Conservation (phyloP, 1,284 basidiomycete species). For the Heterobasidion occidentale region DNA sequence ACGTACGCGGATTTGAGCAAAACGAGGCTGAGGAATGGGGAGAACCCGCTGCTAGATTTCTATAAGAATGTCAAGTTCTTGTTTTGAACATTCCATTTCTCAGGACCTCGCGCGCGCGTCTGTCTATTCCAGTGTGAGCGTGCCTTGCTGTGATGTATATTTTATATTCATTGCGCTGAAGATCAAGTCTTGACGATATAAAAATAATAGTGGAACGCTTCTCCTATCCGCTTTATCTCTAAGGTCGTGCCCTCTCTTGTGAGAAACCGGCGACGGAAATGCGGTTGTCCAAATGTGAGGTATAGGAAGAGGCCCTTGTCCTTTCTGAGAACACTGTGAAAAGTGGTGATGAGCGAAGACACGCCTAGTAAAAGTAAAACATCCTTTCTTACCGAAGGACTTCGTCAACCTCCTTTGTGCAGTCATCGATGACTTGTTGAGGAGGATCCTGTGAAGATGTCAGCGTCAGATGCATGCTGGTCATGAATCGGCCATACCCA, state of each 20-base stretch:
- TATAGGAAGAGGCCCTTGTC: slow-evolving; percentile 68
- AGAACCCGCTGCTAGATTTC: slow-evolving; percentile 82
- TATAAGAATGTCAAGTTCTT: slow-evolving; percentile 89
- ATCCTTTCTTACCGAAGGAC: slow-evolving; percentile 53
- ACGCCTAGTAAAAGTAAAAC: neutral
- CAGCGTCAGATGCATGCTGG: neutral
- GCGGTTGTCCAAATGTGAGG: slow-evolving; percentile 87
- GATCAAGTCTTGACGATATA: slow-evolving; percentile 38
- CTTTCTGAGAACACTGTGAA: slow-evolving; percentile 54
- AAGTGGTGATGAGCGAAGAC: slow-evolving; percentile 1
- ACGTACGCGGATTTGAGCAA: slow-evolving; percentile 69
- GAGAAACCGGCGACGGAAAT: slow-evolving; percentile 75
- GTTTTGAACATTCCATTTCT: slow-evolving; percentile 40
- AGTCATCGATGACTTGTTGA: slow-evolving; percentile 66
- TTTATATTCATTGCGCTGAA: neutral
- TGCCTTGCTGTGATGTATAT: neutral
- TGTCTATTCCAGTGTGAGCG: neutral
- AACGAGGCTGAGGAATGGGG: slow-evolving; percentile 67
- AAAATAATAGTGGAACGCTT: slow-evolving; percentile 82
- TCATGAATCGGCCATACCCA: slow-evolving; percentile 47
- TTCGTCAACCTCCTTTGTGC: slow-evolving; percentile 77
- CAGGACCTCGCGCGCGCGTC: too few species aligned
- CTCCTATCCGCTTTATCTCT: slow-evolving; percentile 60
- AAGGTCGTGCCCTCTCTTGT: slow-evolving; percentile 45
- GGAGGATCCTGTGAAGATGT: slow-evolving; percentile 61